phyloP scores from a whole-genome alignment of 225 moss, liverwort and hornwort species.

The Pseudoscleropodium purum region DNA sequence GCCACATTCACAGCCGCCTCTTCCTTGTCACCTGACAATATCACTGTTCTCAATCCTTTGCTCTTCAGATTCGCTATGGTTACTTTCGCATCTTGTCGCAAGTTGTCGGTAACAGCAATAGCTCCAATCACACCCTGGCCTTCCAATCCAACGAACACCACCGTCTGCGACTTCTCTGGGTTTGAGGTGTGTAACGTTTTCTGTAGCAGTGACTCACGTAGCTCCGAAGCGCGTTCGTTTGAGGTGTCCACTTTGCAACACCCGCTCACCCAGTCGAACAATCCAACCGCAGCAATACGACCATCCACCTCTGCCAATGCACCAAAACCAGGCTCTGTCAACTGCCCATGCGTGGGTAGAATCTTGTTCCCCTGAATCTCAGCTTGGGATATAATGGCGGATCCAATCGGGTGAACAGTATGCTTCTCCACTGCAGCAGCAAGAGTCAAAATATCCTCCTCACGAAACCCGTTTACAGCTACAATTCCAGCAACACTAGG shows the following conservation, averaged over 20 bases:
- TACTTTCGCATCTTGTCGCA: slow-evolving; percentile 55
- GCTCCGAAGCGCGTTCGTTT: slow-evolving; percentile 12
- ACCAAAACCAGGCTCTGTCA: slow-evolving; percentile 91
- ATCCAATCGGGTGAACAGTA: slow-evolving; percentile 74
- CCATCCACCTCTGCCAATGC: slow-evolving; percentile 77
- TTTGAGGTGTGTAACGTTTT: slow-evolving; percentile 9
- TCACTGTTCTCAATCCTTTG: slow-evolving; percentile 39
- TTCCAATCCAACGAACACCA: slow-evolving; percentile 86
- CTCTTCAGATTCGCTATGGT: slow-evolving; percentile 59
- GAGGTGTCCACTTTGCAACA: slow-evolving; percentile 42
- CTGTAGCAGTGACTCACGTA: slow-evolving; percentile 18
- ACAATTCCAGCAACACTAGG: slow-evolving; percentile 67
- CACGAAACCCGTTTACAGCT: slow-evolving; percentile 18
- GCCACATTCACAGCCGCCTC: slow-evolving; percentile 59
- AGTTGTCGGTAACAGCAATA: slow-evolving; percentile 68
- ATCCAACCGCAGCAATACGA: slow-evolving; percentile 65
- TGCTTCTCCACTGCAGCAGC: slow-evolving; percentile 82
- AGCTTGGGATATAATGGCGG: slow-evolving; percentile 58
- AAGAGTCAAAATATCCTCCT: slow-evolving; percentile 32
- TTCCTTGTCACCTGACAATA: slow-evolving; percentile 80
- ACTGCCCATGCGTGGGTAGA: slow-evolving; percentile 55
- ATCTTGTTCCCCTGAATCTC: slow-evolving; percentile 25
- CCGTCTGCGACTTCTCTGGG: slow-evolving; percentile 64
- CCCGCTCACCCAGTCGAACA: slow-evolving; percentile 79
- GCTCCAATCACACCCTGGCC: slow-evolving; percentile 78